phyloP scores from a whole-genome alignment of 768 basidiomycete species.

The Tricholoma terreum region DNA sequence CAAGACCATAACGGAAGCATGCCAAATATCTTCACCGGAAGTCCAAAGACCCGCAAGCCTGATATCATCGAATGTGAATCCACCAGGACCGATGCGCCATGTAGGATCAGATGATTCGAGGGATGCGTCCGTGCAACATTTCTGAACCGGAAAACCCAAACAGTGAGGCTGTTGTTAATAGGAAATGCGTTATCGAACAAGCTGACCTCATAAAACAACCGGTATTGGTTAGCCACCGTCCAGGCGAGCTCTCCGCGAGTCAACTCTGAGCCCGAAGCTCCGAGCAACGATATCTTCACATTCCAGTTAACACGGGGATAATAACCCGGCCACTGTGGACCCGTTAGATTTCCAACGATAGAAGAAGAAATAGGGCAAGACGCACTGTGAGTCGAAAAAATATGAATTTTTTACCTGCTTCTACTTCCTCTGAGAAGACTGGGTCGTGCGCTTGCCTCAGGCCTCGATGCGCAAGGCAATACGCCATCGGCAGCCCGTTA shows the following conservation, averaged over 20 bases:
- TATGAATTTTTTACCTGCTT: not conserved
- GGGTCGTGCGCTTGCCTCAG: not conserved
- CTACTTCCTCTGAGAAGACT: not conserved
- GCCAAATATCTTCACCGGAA: not conserved
- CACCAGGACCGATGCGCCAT: not conserved
- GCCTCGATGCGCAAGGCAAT: not conserved
- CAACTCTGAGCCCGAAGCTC: not conserved
- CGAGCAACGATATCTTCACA: not conserved
- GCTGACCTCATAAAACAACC: not conserved
- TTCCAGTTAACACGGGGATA: not conserved
- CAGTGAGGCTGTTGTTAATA: not conserved
- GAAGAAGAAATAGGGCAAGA: not conserved
- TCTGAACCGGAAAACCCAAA: not conserved
- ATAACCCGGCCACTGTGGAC: slow-evolving; percentile 2
- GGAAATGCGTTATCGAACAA: not conserved
- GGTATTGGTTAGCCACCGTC: not conserved
- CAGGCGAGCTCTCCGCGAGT: not conserved
- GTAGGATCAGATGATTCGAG: not conserved
- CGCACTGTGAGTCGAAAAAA: not conserved
- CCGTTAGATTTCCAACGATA: not conserved
- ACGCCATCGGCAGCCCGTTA: not conserved
- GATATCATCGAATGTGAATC: not conserved
- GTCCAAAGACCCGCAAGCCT: not conserved
- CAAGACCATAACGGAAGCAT: not conserved
- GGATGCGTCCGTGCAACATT: not conserved